Percentiles rank a stretch among this genome's conserved stretches.
Conservation (phyloP, 768 basidiomycete genomes). For the Boletus sp. region DNA sequence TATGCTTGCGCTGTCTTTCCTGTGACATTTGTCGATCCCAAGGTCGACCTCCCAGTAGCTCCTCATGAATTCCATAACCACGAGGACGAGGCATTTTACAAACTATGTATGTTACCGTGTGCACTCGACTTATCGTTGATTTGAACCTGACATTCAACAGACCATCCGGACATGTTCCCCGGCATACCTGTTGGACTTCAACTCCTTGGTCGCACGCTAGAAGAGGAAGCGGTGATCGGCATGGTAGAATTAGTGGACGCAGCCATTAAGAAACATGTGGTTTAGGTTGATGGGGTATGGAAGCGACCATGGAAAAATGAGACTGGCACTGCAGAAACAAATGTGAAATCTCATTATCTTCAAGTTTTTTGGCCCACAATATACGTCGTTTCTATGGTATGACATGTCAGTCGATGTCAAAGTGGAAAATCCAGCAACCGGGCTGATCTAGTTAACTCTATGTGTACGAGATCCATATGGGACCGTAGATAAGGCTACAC, state of each 20-base stretch:
- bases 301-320: not conserved
- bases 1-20: constrained; percentile 46
- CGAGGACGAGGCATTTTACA: constrained; percentile 44
- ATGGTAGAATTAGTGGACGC: constrained; percentile 46
- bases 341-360: too few relatives aligned
- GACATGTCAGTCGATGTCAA: not conserved
- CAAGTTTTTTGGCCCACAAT: too few relatives aligned
- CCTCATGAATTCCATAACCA: constrained; percentile 41
- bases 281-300: not conserved
- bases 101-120: constrained; percentile 39
- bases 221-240: constrained; percentile 52
- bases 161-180: constrained; percentile 44
- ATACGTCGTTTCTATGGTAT: too few relatives aligned
- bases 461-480: not conserved
- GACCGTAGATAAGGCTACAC: not conserved
- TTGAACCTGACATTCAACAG: constrained; percentile 21
- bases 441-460: not conserved
- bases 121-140: not conserved
- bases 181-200: constrained; percentile 50
- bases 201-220: constrained; percentile 44
- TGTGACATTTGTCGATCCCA: constrained; percentile 45
- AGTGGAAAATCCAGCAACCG: not conserved
- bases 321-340: too few relatives aligned
- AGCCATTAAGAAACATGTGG: constrained; percentile 30
- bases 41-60: constrained; percentile 35